Base-by-base conservation (phyloP, 208 protist species). In the Leishmania lainsoni region DNA sequence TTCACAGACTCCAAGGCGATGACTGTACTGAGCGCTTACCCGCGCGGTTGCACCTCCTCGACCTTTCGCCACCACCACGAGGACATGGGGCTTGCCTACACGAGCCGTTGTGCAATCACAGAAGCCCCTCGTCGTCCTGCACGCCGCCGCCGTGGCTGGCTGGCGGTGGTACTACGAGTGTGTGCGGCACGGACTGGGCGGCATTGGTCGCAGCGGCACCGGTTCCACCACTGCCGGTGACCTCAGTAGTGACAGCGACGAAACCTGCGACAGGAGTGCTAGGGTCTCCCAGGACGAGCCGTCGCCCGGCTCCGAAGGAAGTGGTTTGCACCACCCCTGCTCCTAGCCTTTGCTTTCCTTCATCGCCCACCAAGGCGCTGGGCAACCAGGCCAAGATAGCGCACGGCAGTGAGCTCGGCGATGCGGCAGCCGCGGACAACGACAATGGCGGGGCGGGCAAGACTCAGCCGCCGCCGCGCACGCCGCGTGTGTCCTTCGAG, bases 31-130 rank as follows among this genome's bases (percentile, higher is more conserved):
- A 51, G 77, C 35, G 56, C 81, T 3, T 76, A 79, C 70, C 80
- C 9, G 39, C 66, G 39, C 20, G 70, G 56, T 56, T 8, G 45
- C 48, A 75, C 42, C 70, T 35, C 42, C 70, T 35, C 26, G 20
- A 56, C 45, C 69, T 56, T 70, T 17, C 5, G 65, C 58, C 29
- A 52, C 63, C 56, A 6, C 61, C 61, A 68, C 6, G 76, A 78
- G 22, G 72, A 79, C n/a, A 76, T 85, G 42, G 86, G 83, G 79
- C 22, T 80, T 59, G 83, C 80, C 49, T 87, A 83, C 78, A 86
- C 80, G 77, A 87, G 80, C 73, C 83, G 76, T 84, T 80, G 29
- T 85, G 63, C 61, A 48, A 75, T 4, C 83, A 78, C 54, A 87
- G 82, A 73, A 85, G 75, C 80, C 70, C 68, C 17, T 87, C 86